Evolutionary conservation across 805 yeast genomes (phyloP), one percentile per base, ranked within the genome.

Genomic region (Zygosaccharomyces pseudorouxii): DNA sequence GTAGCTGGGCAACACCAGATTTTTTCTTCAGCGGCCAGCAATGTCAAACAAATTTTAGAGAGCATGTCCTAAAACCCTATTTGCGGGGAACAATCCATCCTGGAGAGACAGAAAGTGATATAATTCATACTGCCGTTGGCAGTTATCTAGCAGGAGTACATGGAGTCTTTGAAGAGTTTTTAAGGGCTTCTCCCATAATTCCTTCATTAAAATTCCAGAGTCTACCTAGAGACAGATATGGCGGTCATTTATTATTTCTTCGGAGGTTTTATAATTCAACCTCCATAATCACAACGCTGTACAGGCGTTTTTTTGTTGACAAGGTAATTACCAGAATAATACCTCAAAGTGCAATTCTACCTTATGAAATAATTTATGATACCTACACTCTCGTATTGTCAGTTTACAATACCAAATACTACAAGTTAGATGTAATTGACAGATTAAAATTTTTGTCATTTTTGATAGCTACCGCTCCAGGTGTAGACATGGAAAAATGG

Each of bases 1-100:
- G 45, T 11, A 12, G 9, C 7, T 46, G 49, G 49, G 35, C 16
- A 16, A 46, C 49, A 9, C 49, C 42, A 12, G 14, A 46, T 31
- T 46, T 28, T 31, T 35, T 40, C 22, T 46, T 33, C n/a, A 25
- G 28, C 25, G 49, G 49, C 20, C 16, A 7, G 3, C 14, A 16
- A 8, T 41, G 49, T 31, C 41, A 40, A 19, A 4, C 8, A 6
- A 12, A n/a, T 38, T 46, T 46, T 27, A 46, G 41, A 35, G 12
- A 19, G 7, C 10, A 25, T n/a, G 35, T 46, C 3, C 18, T 46
- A 16, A 46, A n/a, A 16, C 36, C 14, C n/a, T 35, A 7, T 19
- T 28, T n/a, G 29, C 29, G 22, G 8, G 28, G 41, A 38, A 20
- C 6, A 22, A 20, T 22, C 41, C 27, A 38, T 12, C 19, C 25